Evolutionary conservation across 169 alveolate genomes (phyloP).

Genomic region (Cryptosporidium ubiquitum): DNA sequence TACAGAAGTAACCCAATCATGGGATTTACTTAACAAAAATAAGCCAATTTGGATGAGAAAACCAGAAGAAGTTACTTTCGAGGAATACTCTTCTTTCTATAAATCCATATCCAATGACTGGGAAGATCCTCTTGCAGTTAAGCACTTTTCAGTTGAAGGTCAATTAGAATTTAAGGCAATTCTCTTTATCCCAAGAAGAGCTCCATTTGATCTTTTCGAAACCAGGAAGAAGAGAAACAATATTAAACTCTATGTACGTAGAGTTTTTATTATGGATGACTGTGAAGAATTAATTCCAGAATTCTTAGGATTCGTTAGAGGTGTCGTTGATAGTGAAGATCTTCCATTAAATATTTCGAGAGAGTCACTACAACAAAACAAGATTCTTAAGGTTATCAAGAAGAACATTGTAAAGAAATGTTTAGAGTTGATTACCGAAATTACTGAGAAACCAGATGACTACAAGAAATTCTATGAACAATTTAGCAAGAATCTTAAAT

Average conservation of each 20-base stretch:
- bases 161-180: slow-evolving; percentile 99
- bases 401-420: slow-evolving; percentile 98
- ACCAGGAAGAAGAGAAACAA: slow-evolving; percentile 98
- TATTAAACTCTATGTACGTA: slow-evolving; percentile 98
- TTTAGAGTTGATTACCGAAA: slow-evolving; percentile 96
- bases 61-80: slow-evolving; percentile 98
- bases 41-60: slow-evolving; percentile 99
- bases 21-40: slow-evolving; percentile 97
- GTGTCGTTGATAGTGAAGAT: slow-evolving; percentile 99
- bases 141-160: slow-evolving; percentile 99
- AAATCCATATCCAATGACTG: slow-evolving; percentile 98
- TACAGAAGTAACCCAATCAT: slow-evolving; percentile 95
- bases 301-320: slow-evolving; percentile 98
- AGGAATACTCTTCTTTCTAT: slow-evolving; percentile 99
- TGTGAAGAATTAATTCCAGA: slow-evolving; percentile 99
- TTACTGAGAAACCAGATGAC: slow-evolving; percentile 98
- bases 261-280: slow-evolving; percentile 99
- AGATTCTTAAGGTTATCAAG: slow-evolving; percentile 97
- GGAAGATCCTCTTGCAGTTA: slow-evolving; percentile 99
- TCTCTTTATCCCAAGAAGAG: slow-evolving; percentile 98
- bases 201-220: slow-evolving; percentile 99
- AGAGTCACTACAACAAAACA: slow-evolving; percentile 98
- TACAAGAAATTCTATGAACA: slow-evolving; percentile 99
- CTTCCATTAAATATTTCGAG: slow-evolving; percentile 98
- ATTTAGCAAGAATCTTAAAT: slow-evolving; percentile 98